Conservation (phyloP, 78 protist species). For the Anaeramoeba flamelloides region DNA sequence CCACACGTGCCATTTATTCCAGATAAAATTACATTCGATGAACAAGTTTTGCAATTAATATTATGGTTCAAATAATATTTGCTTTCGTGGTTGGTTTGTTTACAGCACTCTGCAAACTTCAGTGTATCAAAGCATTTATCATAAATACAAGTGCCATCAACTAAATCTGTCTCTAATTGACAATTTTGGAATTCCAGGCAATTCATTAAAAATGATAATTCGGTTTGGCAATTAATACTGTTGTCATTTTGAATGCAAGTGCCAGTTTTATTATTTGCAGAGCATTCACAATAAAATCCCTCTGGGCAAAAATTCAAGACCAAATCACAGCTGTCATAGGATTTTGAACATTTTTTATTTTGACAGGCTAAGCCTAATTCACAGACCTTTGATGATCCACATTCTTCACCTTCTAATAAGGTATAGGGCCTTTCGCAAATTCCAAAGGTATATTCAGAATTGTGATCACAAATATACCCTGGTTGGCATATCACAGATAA, state of each 20-base stretch:
- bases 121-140: neutral
- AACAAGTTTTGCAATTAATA: neutral
- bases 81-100: neutral
- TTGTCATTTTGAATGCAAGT: neutral
- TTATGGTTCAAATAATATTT: neutral
- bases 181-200: neutral
- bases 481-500: neutral
- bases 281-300: neutral
- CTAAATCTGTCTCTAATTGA: neutral
- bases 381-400: neutral
- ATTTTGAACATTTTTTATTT: neutral
- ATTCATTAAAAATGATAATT: neutral
- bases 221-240: neutral
- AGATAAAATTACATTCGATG: neutral
- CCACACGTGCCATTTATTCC: neutral
- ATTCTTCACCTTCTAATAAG: neutral
- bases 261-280: neutral
- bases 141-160: neutral
- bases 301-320: neutral
- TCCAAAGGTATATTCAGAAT: neutral
- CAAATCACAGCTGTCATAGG: neutral
- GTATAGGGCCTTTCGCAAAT: neutral
- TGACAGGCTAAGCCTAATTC: neutral
- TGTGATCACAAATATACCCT: neutral
- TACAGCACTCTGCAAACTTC: neutral